Percentiles rank a stretch among this genome's conserved stretches.
phyloP scores from a whole-genome alignment of 768 basidiomycete genomes.

The Plicaturopsis crispa region DNA sequence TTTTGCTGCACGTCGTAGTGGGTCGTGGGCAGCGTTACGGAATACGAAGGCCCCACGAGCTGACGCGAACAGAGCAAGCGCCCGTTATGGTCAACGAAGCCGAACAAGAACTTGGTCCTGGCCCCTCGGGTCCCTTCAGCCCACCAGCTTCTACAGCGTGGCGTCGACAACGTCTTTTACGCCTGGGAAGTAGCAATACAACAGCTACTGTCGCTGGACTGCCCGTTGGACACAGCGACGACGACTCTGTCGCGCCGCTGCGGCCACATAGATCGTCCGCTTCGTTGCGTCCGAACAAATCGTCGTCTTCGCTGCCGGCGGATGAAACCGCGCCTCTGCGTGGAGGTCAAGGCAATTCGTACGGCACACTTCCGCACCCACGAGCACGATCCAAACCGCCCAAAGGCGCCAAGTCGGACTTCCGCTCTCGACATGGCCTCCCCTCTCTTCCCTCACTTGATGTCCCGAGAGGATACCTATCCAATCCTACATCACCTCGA shows the following conservation, averaged over 20 bases:
- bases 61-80: too few species aligned
- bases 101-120: too few species aligned
- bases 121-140: conserved; percentile 28
- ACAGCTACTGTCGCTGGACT: too few species aligned
- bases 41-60: too few species aligned
- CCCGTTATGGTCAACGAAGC: too few species aligned
- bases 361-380: conserved; percentile 1
- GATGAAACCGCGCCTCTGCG: too few species aligned
- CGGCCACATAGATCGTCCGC: too few species aligned
- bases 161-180: conserved; percentile 54
- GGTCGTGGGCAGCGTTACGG: too few species aligned
- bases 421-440: conserved; percentile 12
- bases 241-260: too few species aligned
- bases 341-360: too few species aligned
- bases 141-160: conserved; percentile 51
- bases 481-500: conserved; percentile 5
- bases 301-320: background rate
- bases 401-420: conserved; percentile 10
- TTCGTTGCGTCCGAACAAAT: background rate
- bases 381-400: background rate
- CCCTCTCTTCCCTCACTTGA: conserved; percentile 5
- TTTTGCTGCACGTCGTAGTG: too few species aligned
- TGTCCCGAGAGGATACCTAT: conserved; percentile 7
- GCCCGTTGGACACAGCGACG: too few species aligned
- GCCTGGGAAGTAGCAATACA: conserved; percentile 31